These are phyloP conservation scores for Cytospora schulzeri DNA, from an alignment of 2,329 filamentous ascomycete genomes.

Conservation along the genomic window DNA sequence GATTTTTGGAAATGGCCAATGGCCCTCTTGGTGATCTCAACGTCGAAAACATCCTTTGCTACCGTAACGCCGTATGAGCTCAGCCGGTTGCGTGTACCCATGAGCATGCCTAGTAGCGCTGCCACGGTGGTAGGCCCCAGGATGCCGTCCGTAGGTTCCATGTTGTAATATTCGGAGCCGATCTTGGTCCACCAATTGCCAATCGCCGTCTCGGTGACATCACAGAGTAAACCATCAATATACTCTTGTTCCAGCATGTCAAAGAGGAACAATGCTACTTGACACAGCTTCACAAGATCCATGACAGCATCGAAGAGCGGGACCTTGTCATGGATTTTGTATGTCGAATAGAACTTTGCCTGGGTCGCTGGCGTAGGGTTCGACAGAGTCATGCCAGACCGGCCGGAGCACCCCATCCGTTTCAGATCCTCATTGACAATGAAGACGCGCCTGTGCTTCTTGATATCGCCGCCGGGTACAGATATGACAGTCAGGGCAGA, in stretches of 20 bases:
- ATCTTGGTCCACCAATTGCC: slow-evolving; percentile 97
- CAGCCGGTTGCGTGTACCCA: slow-evolving; percentile 87
- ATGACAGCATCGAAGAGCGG: slow-evolving; percentile 77
- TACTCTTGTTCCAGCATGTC: slow-evolving; percentile 86
- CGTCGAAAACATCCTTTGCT: slow-evolving; percentile 88
- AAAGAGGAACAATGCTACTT: slow-evolving; percentile 85
- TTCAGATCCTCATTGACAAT: slow-evolving; percentile 95
- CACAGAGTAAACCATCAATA: slow-evolving; percentile 88
- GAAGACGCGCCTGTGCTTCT: slow-evolving; percentile 78
- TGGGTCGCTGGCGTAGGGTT: slow-evolving; percentile 79
- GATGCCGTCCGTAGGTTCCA: slow-evolving; percentile 90
- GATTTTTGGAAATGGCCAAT: slow-evolving; percentile 89
- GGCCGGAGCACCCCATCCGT: slow-evolving; percentile 85
- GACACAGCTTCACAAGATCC: slow-evolving; percentile 88
- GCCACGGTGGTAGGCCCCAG: slow-evolving; percentile 90
- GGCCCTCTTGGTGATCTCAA: slow-evolving; percentile 78
- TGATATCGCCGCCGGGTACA: slow-evolving; percentile 83
- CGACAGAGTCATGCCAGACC: slow-evolving; percentile 80
- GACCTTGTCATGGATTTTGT: slow-evolving; percentile 82
- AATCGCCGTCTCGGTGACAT: slow-evolving; percentile 86
- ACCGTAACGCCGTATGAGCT: slow-evolving; percentile 84
- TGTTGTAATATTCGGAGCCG: slow-evolving; percentile 86
- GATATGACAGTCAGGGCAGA: slow-evolving; percentile 90
- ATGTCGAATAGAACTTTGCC: slow-evolving; percentile 89
- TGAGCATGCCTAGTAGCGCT: slow-evolving; percentile 81